Conservation (phyloP, 2,329 filamentous ascomycete genomes). For the Fusarium fracticaudum region DNA sequence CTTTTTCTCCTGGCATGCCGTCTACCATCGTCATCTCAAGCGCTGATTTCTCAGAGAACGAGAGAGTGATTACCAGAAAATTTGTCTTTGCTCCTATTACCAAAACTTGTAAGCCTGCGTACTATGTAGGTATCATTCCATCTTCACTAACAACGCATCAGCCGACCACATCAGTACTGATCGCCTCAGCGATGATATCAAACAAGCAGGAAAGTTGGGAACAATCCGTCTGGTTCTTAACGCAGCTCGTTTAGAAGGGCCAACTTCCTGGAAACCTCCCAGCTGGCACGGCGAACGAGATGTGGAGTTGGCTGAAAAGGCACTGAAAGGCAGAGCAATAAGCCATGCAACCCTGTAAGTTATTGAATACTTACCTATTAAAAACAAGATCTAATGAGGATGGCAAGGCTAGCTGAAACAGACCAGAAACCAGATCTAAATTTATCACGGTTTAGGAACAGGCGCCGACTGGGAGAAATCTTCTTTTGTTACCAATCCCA, state of each 20-base stretch:
- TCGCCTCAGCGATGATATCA: background rate
- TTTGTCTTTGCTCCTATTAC: conserved; percentile 32
- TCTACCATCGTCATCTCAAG: background rate
- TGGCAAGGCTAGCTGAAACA: background rate
- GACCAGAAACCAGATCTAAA: background rate
- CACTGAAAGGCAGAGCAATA: conserved; percentile 41
- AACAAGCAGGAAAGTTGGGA: conserved; percentile 10
- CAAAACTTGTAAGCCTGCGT: background rate
- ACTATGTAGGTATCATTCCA: accelerated
- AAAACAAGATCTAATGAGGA: background rate
- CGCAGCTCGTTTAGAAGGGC: background rate
- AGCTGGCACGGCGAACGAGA: background rate
- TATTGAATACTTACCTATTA: no score
- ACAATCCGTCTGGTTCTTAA: conserved; percentile 3
- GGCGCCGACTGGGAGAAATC: background rate
- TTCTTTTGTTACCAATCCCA: conserved; percentile 39
- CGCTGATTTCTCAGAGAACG: background rate
- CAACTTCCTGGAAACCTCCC: accelerated
- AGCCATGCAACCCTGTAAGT: conserved; percentile 37
- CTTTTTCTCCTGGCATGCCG: background rate
- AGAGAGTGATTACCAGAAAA: background rate
- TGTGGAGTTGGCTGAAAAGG: conserved; percentile 30
- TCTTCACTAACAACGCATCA: background rate
- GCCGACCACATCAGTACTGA: background rate
- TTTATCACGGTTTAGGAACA: no score